A percentile compares a stretch with the other conserved stretches of the same genome.
These are phyloP conservation scores for Davidsoniella australis DNA, from an alignment of 2,329 filamentous ascomycete species.

Conservation along the genomic window DNA sequence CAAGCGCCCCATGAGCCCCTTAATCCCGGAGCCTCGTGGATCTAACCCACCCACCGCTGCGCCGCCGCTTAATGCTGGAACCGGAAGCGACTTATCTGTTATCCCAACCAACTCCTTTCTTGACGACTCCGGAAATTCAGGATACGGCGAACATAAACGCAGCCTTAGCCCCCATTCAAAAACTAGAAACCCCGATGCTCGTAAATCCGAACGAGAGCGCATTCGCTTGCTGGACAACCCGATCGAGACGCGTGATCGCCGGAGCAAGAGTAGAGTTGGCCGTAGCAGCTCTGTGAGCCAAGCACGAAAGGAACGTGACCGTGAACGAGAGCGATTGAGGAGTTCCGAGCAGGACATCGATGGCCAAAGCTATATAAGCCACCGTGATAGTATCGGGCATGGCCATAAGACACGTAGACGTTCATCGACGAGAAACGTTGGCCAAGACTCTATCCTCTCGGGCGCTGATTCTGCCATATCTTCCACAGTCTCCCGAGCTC, in stretches of 20 bases:
- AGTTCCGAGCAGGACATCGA: constrained; percentile 5
- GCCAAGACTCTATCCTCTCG: constrained; percentile 35
- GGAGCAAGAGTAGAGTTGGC: constrained; percentile 10
- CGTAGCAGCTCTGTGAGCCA: constrained; percentile 24
- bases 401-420: constrained; percentile 5
- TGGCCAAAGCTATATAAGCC: constrained; percentile 6
- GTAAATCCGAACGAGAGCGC: constrained; percentile 19
- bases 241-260: constrained; percentile 30
- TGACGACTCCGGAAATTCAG: constrained; percentile 35
- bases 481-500: constrained; percentile 34
- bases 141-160: constrained; percentile 13
- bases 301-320: constrained; percentile 15
- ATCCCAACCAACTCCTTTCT: constrained; percentile 45
- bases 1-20: constrained; percentile 50
- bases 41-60: constrained; percentile 28
- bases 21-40: constrained; percentile 28
- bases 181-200: constrained; percentile 23
- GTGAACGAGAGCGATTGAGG: constrained; percentile 1
- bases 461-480: constrained; percentile 38
- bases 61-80: constrained; percentile 39
- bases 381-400: constrained; percentile 9
- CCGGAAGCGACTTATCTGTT: constrained; percentile 73
- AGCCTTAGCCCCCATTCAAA: constrained; percentile 13
- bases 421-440: constrained; percentile 28
- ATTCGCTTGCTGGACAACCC: constrained; percentile 11